phyloP scores from a whole-genome alignment of 2,329 filamentous ascomycete species.

The Aspergillus udagawae region DNA sequence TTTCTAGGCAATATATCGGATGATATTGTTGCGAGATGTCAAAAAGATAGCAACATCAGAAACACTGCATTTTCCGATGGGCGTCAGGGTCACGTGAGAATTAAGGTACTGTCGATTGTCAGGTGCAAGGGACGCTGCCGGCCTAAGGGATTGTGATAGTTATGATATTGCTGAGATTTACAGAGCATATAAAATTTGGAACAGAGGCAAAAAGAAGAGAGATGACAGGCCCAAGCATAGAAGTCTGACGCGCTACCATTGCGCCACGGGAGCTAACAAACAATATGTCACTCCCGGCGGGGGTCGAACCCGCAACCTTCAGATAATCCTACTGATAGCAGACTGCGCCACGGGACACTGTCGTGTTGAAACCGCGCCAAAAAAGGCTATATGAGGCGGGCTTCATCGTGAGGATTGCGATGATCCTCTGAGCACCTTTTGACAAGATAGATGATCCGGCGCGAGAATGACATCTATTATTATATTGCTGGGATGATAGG shows the following conservation, averaged over 20 bases:
- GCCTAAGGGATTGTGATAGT: too few species aligned
- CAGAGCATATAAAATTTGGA: neutral
- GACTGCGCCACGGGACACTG: neutral
- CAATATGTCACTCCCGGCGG: neutral
- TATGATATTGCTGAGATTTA: neutral
- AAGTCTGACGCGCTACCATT: neutral
- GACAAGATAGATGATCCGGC: neutral
- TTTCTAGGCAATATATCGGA: conserved; percentile 7
- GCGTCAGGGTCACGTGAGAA: neutral
- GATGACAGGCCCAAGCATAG: neutral
- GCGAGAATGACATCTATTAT: neutral
- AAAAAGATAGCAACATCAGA: neutral
- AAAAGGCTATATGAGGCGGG: neutral
- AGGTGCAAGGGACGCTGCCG: too few species aligned
- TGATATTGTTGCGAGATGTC: neutral
- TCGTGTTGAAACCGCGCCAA: neutral
- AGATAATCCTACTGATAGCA: neutral
- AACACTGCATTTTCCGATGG: neutral
- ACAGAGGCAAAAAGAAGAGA: neutral
- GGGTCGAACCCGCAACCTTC: neutral
- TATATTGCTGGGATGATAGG: neutral
- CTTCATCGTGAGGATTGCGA: neutral
- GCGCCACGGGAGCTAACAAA: neutral
- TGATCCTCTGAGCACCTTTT: neutral
- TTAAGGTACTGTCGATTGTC: too few species aligned